A percentile compares a stretch with the other conserved stretches of the same genome.
Evolutionary conservation across 108 stramenopile genomes (phyloP).

Genomic region (Chaetoceros muelleri): DNA sequence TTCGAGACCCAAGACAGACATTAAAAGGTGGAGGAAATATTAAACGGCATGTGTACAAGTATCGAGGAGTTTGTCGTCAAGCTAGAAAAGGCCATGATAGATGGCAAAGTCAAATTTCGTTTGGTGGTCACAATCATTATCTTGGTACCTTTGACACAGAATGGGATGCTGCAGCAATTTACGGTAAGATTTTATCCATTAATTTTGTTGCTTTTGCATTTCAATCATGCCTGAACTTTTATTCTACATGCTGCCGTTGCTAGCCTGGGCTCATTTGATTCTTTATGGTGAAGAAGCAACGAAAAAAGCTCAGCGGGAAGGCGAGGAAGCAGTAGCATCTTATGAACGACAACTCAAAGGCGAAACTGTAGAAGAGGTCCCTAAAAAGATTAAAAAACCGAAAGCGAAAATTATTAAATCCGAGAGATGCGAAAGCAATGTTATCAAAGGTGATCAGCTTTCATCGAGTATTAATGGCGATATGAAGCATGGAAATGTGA

Average conservation of each 20-base stretch:
- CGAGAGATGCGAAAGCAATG: conserved; percentile 13
- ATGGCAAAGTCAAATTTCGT: conserved; percentile 86
- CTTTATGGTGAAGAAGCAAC: conserved; percentile 84
- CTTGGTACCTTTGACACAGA: conserved; percentile 85
- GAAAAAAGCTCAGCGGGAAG: conserved; percentile 69
- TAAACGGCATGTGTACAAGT: conserved; percentile 83
- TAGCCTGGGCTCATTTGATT: conserved; percentile 78
- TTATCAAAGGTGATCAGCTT: neutral
- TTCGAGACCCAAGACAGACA: conserved; percentile 78
- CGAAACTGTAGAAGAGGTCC: conserved; percentile 59
- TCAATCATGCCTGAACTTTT: too few relatives aligned
- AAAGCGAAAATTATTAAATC: conserved; percentile 29
- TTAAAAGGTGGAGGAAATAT: conserved; percentile 74
- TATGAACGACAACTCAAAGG: conserved; percentile 71
- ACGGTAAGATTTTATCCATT: conserved; percentile 25
- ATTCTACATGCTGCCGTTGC: neutral
- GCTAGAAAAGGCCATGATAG: conserved; percentile 83
- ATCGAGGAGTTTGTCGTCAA: conserved; percentile 83
- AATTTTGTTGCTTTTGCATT: neutral
- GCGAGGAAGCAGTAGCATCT: conserved; percentile 80
- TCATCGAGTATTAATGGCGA: too few relatives aligned
- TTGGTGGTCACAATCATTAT: conserved; percentile 77
- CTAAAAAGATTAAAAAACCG: conserved; percentile 38
- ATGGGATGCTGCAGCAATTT: conserved; percentile 86
- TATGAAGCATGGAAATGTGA: too few relatives aligned